Base-by-base conservation (phyloP, 1,284 basidiomycete genomes). In the Microbotryum lychnidis-dioicae region DNA sequence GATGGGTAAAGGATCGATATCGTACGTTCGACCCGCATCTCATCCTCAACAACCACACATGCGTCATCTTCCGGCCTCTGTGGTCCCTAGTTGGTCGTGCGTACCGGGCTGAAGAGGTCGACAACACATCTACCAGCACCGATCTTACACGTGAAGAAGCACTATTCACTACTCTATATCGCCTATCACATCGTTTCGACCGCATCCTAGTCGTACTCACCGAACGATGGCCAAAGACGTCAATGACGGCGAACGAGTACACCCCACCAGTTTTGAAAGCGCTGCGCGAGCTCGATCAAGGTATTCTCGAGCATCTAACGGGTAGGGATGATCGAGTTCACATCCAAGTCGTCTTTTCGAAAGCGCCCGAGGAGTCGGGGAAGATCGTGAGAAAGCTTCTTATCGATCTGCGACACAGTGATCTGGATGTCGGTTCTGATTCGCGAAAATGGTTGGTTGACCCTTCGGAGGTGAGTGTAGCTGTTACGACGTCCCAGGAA, bases 171-270 rank as follows among this genome's bases (percentile, higher is more conserved):
- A 58, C 61, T 4, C 33, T 63, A 18, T 18, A 14, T 10, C 55
- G 42, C 20, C 55, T 63, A 21, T 33, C 27, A 4, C 29, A 7
- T 2, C 37, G 45, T 6, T 60, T 57, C 33, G 58, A 57, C 25
- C 51, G 31, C 1, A 20, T 63, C 29, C 21, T 61, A n/a, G 29
- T 63, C 9, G n/a, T 63, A 16, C 54, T 63, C 44, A 59, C 60
- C 18, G 61, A 58, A 27, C 21, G 29, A 2, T 21, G n/a, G 16
- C 20, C 45, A 12, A 56, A 33, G 6, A 20, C 37, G 4, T 47
- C 29, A 2, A 44, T 16, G 21, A 21, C 8, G 9, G 45, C 29
- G 1, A 54, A 52, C 31, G 31, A 55, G 10, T 63, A 50, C 33
- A 63, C 55, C 6, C 58, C 47, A 23, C 62, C 62, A 0, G 58